Percentiles rank a stretch among this genome's conserved stretches.
phyloP scores from a whole-genome alignment of 2,329 filamentous ascomycete species.

The Chaetomium globosum region DNA sequence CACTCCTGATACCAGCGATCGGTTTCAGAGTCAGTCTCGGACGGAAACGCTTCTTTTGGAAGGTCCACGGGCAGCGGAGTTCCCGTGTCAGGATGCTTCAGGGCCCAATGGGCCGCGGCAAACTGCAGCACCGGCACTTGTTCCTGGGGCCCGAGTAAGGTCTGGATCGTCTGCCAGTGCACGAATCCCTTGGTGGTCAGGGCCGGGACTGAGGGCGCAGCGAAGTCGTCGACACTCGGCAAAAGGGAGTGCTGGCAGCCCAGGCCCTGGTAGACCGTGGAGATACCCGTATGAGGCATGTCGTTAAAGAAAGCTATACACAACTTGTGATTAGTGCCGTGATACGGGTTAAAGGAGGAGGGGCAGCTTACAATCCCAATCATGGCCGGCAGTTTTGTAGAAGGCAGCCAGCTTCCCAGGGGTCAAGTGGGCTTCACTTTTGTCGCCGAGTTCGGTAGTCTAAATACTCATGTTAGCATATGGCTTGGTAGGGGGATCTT shows the following conservation, averaged over 20 bases:
- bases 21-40: slow-evolving; percentile 74
- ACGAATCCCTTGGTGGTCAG: slow-evolving; percentile 84
- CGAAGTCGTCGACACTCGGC: slow-evolving; percentile 72
- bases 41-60: slow-evolving; percentile 67
- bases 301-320: slow-evolving; percentile 68
- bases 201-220: slow-evolving; percentile 76
- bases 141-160: slow-evolving; percentile 83
- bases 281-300: slow-evolving; percentile 72
- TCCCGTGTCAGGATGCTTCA: slow-evolving; percentile 74
- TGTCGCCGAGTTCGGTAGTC: slow-evolving; percentile 62
- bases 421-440: slow-evolving; percentile 55
- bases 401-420: slow-evolving; percentile 75
- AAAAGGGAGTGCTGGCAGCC: slow-evolving; percentile 89
- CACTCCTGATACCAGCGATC: slow-evolving; percentile 83
- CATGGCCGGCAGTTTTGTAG: slow-evolving; percentile 72
- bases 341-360: not conserved
- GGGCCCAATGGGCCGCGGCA: slow-evolving; percentile 74
- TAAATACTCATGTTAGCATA: slow-evolving; percentile 41
- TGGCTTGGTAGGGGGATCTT: slow-evolving; percentile 21
- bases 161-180: slow-evolving; percentile 90
- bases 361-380: slow-evolving; percentile 65
- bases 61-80: slow-evolving; percentile 65
- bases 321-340: slow-evolving; percentile 21
- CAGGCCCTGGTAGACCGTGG: slow-evolving; percentile 88
- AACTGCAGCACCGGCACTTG: slow-evolving; percentile 82